A percentile compares a stretch with the other conserved stretches of the same genome.
phyloP scores from a whole-genome alignment of 495 filamentous ascomycete genomes.

The Trichoderma asperelloides region DNA sequence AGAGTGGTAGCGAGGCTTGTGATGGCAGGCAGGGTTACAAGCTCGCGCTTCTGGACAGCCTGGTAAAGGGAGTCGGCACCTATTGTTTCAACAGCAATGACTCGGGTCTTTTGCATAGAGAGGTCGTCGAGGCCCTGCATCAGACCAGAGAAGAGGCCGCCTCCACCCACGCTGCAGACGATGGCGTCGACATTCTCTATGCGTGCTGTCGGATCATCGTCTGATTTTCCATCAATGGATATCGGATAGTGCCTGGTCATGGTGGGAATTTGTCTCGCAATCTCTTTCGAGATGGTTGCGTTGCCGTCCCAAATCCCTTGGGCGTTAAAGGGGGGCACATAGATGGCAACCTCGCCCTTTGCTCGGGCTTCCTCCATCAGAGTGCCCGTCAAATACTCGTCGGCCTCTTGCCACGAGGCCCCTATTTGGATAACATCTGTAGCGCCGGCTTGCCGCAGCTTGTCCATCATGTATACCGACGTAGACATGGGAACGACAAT shows the following conservation, averaged over 20 bases:
- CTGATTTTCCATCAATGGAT: slow-evolving; percentile 17
- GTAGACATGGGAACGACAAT: slow-evolving; percentile 72
- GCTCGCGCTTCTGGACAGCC: slow-evolving; percentile 47
- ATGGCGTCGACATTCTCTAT: slow-evolving; percentile 49
- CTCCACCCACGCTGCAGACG: slow-evolving; percentile 81
- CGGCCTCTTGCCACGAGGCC: slow-evolving; percentile 66
- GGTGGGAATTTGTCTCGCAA: slow-evolving; percentile 47
- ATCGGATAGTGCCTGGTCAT: slow-evolving; percentile 16
- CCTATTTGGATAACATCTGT: slow-evolving; percentile 61
- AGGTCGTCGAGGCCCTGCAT: slow-evolving; percentile 58
- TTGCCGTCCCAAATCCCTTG: slow-evolving; percentile 76
- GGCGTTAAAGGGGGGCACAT: slow-evolving; percentile 89
- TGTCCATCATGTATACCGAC: slow-evolving; percentile 59
- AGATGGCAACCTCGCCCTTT: slow-evolving; percentile 45
- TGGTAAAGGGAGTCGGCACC: slow-evolving; percentile 67
- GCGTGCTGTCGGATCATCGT: background rate
- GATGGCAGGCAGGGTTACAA: slow-evolving; percentile 63
- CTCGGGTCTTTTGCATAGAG: slow-evolving; percentile 32
- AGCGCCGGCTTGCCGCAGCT: slow-evolving; percentile 61
- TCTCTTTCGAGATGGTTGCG: slow-evolving; percentile 64
- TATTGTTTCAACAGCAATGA: slow-evolving; percentile 73
- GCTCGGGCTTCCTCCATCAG: slow-evolving; percentile 34
- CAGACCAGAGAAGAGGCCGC: slow-evolving; percentile 75
- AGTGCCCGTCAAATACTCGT: slow-evolving; percentile 55
- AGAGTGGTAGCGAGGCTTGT: slow-evolving; percentile 74